Evolutionary conservation across 768 basidiomycete genomes (phyloP), one percentile per base, ranked within the genome.

Genomic region (Mycena floridula): DNA sequence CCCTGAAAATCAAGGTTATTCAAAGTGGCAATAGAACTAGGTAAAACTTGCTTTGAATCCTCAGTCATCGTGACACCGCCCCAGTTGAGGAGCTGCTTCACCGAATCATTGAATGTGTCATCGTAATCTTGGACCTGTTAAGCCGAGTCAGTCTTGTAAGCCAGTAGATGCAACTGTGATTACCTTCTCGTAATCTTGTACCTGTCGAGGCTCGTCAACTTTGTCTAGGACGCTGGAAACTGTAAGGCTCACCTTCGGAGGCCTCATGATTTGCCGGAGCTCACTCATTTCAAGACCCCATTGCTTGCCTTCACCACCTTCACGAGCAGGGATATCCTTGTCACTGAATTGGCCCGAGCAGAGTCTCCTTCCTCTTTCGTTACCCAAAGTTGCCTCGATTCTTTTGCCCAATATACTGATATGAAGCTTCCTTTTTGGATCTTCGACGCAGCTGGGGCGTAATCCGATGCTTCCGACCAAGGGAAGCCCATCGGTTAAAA

Each of bases 31-130:
- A 13, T 15, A 4, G 27, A 25, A 25, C 41, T 7, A 37, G 4
- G 28, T 12, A 41, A 46, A 21, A 72, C 86, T 61, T 57, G 89
- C 87, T 70, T 66, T 54, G 67, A 54, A 59, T 85, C 81, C 61
- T 79, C 76, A 40, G 74, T 79, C 45, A 82, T 69, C 47, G 85
- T 67, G 21, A 90, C 72, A 15, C 82, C 81, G 45, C 83, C 85
- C 79, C 82, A 88, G 56, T 80, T 71, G 37, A 77, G 67, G 43
- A 92, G 65, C 54, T 91, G 81, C 50, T 83, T 79, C 48, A 93
- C 80, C 18, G 89, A 89, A 59, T 85, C 81, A 52, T 81, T 72
- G 56, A 88, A 91, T 32, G 82, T 77, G 44, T 86, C 85, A 55
- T 84, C 80, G 55, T 87, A 86, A n/a, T n/a, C n/a, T n/a, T n/a